These are phyloP conservation scores for Leptographium galeiforme DNA, from an alignment of 2,329 filamentous ascomycete genomes.

Conservation along the genomic window DNA sequence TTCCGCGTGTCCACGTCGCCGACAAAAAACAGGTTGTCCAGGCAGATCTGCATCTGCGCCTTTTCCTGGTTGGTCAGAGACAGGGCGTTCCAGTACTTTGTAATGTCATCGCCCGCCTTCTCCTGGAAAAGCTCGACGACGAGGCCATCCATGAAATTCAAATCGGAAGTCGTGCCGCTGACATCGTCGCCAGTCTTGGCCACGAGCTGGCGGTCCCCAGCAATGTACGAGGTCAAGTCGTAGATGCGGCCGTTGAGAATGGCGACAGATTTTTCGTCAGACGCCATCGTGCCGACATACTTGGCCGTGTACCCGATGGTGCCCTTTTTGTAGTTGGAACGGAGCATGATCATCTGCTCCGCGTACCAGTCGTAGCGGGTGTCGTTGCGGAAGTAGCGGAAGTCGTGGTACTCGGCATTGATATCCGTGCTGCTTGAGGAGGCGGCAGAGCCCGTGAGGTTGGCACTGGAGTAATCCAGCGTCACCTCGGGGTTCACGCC, in stretches of 20 bases:
- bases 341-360: constrained; percentile 71
- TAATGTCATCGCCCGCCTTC: constrained; percentile 65
- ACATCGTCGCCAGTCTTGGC: constrained; percentile 38
- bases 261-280: constrained; percentile 53
- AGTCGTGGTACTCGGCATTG: constrained; percentile 82
- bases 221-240: constrained; percentile 73
- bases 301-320: constrained; percentile 69
- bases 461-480: constrained; percentile 68
- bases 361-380: constrained; percentile 82
- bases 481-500: constrained; percentile 59
- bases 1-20: constrained; percentile 85
- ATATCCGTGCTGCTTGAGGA: constrained; percentile 53
- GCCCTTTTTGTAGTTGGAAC: constrained; percentile 71
- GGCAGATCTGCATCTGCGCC: constrained; percentile 61
- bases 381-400: constrained; percentile 72
- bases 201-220: constrained; percentile 55
- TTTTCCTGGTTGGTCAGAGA: constrained; percentile 39
- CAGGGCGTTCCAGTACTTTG: constrained; percentile 68
- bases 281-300: constrained; percentile 59
- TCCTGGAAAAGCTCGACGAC: constrained; percentile 68
- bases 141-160: constrained; percentile 67
- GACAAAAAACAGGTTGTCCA: constrained; percentile 91
- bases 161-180: constrained; percentile 28
- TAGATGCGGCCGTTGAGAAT: constrained; percentile 73
- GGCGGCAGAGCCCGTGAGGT: constrained; percentile 54